Conservation (phyloP, 306 rosid species). For the Sicyos baderoa region DNA sequence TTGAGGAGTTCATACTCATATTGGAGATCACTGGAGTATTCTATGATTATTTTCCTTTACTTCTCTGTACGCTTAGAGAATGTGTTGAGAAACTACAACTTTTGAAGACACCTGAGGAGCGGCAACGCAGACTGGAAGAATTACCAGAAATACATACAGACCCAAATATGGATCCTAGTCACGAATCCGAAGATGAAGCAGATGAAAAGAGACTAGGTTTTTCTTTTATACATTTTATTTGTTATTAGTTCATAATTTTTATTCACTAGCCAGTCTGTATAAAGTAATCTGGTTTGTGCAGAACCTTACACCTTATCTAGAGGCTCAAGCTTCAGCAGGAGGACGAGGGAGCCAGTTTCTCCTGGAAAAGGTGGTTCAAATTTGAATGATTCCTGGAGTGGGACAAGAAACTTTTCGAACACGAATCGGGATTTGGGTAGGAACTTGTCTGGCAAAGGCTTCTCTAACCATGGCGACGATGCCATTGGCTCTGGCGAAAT, state of each 20-base stretch:
- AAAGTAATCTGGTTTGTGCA: conserved; percentile 32
- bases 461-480: conserved; percentile 52
- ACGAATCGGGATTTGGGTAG: conserved; percentile 53
- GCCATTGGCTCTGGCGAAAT: conserved; percentile 43
- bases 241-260: background rate
- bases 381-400: conserved; percentile 69
- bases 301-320: conserved; percentile 59
- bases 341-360: conserved; percentile 66
- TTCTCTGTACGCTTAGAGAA: conserved; percentile 81
- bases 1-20: background rate
- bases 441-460: conserved; percentile 59
- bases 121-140: conserved; percentile 92
- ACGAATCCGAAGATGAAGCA: conserved; percentile 82
- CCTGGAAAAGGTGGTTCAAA: conserved; percentile 60
- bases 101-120: conserved; percentile 90
- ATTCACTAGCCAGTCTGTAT: background rate
- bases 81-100: conserved; percentile 97
- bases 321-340: conserved; percentile 68
- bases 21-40: background rate
- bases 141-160: conserved; percentile 79
- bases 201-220: conserved; percentile 59
- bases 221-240: conserved; percentile 16
- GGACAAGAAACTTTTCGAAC: conserved; percentile 50
- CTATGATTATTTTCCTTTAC: conserved; percentile 45
- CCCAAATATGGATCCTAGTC: conserved; percentile 95